phyloP scores from a whole-genome alignment of 768 basidiomycete species.

The Leucocoprinus leucothites region DNA sequence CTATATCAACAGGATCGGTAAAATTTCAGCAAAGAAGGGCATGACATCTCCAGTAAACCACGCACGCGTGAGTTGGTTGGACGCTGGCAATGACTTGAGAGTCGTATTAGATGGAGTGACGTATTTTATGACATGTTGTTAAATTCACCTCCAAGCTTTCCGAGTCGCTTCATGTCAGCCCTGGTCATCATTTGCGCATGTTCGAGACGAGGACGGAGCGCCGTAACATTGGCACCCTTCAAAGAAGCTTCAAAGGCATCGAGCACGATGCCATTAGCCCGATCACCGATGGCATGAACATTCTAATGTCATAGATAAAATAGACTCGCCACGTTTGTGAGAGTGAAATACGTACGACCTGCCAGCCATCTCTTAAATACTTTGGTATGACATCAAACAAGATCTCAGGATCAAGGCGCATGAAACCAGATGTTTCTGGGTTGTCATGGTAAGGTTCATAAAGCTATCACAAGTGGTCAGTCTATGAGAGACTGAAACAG shows the following conservation, averaged over 20 bases:
- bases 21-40: too few relatives aligned
- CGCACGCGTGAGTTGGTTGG: conserved; percentile 87
- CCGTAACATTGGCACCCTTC: conserved; percentile 55
- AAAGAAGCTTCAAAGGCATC: conserved; percentile 78
- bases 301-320: conserved; percentile 48
- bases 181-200: conserved; percentile 86
- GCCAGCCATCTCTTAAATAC: conserved; percentile 83
- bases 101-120: conserved; percentile 11
- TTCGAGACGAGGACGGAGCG: conserved; percentile 77
- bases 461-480: conserved; percentile 38
- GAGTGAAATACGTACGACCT: conserved; percentile 63
- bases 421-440: conserved; percentile 70
- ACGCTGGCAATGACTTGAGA: conserved; percentile 80
- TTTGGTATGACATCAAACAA: conserved; percentile 61
- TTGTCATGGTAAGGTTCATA: conserved; percentile 82
- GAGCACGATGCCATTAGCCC: conserved; percentile 80
- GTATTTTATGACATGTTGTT: too few relatives aligned
- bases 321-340: neutral
- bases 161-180: conserved; percentile 75
- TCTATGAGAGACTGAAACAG: neutral
- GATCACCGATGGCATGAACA: conserved; percentile 84
- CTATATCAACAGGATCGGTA: conserved; percentile 28
- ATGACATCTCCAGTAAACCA: conserved; percentile 17
- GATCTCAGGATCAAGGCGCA: conserved; percentile 64
- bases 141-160: conserved; percentile 69